Evolutionary conservation across 495 filamentous ascomycete genomes (phyloP), one percentile per base, ranked within the genome.

Genomic region (Talaromyces proteolyticus): DNA sequence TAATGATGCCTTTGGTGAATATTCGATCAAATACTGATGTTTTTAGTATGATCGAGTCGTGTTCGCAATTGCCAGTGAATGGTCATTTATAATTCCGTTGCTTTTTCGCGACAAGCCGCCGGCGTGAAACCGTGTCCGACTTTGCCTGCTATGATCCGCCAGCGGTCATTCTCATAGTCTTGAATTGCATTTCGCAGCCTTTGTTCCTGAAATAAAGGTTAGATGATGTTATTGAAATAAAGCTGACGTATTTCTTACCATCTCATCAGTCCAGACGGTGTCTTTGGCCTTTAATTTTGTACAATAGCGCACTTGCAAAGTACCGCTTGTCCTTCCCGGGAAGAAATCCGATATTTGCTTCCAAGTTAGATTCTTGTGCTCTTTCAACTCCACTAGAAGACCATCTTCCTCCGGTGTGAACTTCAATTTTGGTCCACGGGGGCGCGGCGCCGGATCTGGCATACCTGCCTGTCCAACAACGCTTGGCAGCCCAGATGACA

Each of bases 281-380:
- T 84, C 88, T 71, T 94, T 94, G 7, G 88, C 88, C 67, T 93
- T 95, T 52, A 95, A 70, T 66, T 93, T 95, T 22, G 89, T 95
- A 60, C 91, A 96, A 64, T 96, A 96, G 11, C 90, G 83, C 53
- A 96, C 91, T 61, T 96, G 91, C 48, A 96, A 69, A 26, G 91
- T 95, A 36, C 89, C 89, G 24, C 85, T 90, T 38, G 87, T 89
- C 43, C 91, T 74, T 10, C 90, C 91, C 6, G 91, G 91, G 57
- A 96, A 95, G 68, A 92, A 95, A 58, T 94, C 89, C 48, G 88
- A 86, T 56, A 96, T 95, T 74, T 96, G 90, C 62, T 93, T 94
- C 91, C 91, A 96, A 7, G 91, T 90, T 57, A 96, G 76, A 56
- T 86, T 86, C 63, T 91, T 92, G 53, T 91, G 88, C 67, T 96